Percentiles rank a stretch among this genome's conserved stretches.
Evolutionary conservation across 345 rosid species (phyloP).

Genomic region (Lepidium sativum): DNA sequence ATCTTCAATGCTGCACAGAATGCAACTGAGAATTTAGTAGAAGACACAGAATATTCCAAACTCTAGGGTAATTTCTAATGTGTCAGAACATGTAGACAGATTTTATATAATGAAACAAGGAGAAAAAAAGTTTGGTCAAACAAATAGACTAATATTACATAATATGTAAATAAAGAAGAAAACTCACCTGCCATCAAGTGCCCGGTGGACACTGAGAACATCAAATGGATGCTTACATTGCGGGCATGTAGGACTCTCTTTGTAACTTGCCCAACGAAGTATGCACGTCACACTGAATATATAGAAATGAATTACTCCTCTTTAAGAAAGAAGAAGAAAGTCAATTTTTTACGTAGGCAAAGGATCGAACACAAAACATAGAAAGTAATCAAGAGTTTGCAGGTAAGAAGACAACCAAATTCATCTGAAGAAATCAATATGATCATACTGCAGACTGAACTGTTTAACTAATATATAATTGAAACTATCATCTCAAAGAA

Average conservation of each 20-base stretch:
- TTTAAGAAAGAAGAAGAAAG: not conserved
- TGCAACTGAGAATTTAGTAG: not conserved
- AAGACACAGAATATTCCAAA: not conserved
- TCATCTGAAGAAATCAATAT: not conserved
- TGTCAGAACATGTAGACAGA: not conserved
- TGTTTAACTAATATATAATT: not conserved
- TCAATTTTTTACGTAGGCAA: not conserved
- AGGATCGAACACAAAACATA: not conserved
- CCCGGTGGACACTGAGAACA: conserved; percentile 69
- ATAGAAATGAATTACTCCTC: conserved; percentile 11
- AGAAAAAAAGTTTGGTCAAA: not conserved
- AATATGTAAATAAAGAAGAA: not conserved
- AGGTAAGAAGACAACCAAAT: not conserved
- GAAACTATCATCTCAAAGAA: not conserved
- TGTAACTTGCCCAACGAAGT: conserved; percentile 80
- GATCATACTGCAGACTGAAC: not conserved
- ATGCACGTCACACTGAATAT: conserved; percentile 71
- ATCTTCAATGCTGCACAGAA: conserved; percentile 58
- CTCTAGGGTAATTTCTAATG: not conserved
- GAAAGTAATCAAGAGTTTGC: not conserved
- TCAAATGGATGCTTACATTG: conserved; percentile 94
- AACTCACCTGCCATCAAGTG: conserved; percentile 76
- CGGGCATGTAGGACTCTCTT: conserved; percentile 64
- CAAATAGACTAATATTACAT: not conserved
- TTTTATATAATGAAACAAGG: not conserved